Evolutionary conservation across 768 basidiomycete species (phyloP).

Genomic region (Suillus decipiens): DNA sequence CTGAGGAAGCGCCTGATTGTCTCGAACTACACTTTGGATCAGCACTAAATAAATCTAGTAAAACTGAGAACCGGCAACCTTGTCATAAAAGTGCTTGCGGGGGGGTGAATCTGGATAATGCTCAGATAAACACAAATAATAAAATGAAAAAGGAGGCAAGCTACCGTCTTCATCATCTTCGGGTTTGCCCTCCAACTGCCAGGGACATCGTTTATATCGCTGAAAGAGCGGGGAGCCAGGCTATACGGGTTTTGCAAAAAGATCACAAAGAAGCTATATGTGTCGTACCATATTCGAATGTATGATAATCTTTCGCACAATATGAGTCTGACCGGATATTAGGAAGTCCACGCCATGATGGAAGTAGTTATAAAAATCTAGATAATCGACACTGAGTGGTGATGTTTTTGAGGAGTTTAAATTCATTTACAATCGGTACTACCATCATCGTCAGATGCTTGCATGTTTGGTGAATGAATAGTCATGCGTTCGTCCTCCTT

Average conservation of each 20-base stretch:
- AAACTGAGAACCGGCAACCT: constrained; percentile 41
- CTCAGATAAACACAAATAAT: neutral
- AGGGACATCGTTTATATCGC: constrained; percentile 87
- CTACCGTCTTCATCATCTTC: constrained; percentile 85
- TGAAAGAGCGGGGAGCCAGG: constrained; percentile 90
- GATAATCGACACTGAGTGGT: constrained; percentile 5
- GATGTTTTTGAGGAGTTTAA: constrained; percentile 9
- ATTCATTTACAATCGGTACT: constrained; percentile 52
- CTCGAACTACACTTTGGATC: constrained; percentile 57
- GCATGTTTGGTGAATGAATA: constrained; percentile 61
- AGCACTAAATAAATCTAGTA: neutral
- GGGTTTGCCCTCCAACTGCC: constrained; percentile 79
- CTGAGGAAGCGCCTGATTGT: constrained; percentile 77
- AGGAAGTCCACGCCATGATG: constrained; percentile 90
- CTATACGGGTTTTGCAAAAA: constrained; percentile 40
- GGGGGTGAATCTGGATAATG: constrained; percentile 64
- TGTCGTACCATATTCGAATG: constrained; percentile 84
- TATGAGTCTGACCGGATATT: constrained; percentile 67
- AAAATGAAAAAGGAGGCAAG: constrained; percentile 4
- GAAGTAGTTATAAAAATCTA: constrained; percentile 94
- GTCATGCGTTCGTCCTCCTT: constrained; percentile 90
- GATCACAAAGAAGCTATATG: neutral
- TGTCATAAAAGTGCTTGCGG: constrained; percentile 68
- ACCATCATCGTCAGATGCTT: constrained; percentile 45
- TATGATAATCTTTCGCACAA: constrained; percentile 81